Percentiles rank a stretch among this genome's conserved stretches.
Conservation (phyloP, 441 rosid species). For the Arabidopsis hybrid region DNA sequence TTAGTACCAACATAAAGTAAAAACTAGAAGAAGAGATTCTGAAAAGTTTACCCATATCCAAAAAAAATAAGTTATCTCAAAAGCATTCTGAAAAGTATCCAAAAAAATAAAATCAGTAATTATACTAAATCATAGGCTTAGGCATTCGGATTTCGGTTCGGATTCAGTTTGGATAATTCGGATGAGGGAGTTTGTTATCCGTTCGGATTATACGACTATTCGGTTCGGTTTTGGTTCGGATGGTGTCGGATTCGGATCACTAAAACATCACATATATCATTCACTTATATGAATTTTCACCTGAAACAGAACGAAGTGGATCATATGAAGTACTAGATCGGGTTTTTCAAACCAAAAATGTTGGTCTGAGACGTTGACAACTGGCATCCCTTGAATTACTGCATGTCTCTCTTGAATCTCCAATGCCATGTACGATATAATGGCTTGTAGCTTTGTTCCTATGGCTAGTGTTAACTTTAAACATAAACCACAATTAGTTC, state of each 20-base stretch:
- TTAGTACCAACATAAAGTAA: neutral
- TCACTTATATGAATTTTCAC: conserved; percentile 40
- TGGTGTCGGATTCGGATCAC: no score
- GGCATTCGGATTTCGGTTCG: no score
- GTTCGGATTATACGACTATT: no score
- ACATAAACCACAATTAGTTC: conserved; percentile 27
- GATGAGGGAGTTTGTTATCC: no score
- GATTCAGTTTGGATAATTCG: no score
- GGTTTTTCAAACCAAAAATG: conserved; percentile 90
- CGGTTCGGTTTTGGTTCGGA: no score
- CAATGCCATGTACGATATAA: conserved; percentile 85
- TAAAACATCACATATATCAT: neutral
- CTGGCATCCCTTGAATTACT: conserved; percentile 96
- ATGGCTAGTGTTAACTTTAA: conserved; percentile 82
- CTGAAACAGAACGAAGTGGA: conserved; percentile 91
- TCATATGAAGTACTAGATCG: conserved; percentile 69
- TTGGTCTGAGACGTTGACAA: conserved; percentile 84
- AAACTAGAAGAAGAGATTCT: conserved; percentile 40
- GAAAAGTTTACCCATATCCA: conserved; percentile 87
- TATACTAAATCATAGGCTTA: no score
- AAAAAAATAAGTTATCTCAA: conserved; percentile 91
- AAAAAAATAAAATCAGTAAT: neutral
- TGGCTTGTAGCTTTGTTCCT: conserved; percentile 89
- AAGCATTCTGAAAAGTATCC: conserved; percentile 72
- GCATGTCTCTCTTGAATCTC: conserved; percentile 92